Base-by-base conservation (phyloP, 2,329 filamentous ascomycete species). In the Pseudogymnoascus sp. region DNA sequence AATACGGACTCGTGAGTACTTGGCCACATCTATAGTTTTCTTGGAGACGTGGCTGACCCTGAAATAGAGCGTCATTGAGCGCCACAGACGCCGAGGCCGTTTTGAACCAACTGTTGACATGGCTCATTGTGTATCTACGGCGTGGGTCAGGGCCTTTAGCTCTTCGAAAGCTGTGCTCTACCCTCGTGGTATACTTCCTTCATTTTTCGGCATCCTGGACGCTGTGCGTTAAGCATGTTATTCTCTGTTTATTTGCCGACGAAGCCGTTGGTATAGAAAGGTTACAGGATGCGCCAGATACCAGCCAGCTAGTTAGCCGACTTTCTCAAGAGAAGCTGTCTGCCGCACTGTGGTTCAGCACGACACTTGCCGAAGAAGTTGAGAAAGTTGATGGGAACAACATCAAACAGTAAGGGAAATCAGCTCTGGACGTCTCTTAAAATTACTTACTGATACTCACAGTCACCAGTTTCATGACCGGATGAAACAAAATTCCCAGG, bases 1-100 rank as follows among this genome's bases (percentile, higher is more conserved):
- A 97, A 97, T 73, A 89, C 88, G n/a, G 91, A 95, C 72, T 91
- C 87, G 89, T 89, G 78, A 67, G 79, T 70, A 18, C 10, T 21
- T 31, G 11, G 10, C 18, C 25, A 37, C 34, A 11, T 21, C 21
- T 4, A 18, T 25, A n/a, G 18, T 14, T 31, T 42, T 31, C 16
- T 25, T 60, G 12, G n/a, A 40, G 12, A 16, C 11, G n/a, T 60
- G 38, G 14, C 59, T 61, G 46, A 61, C 25, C 3, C 5, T 50
- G 16, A 23, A 28, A 40, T 62, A 74, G 72, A 67, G 69, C 73
- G 42, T 70, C 78, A 18, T 74, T 89, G 42, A 77, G 79, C 56
- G 78, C 82, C 38, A 78, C 81, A 12, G 82, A 86, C 68, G 82
- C 85, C 3, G 75, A 79, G 64, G 81, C 83, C 66, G 78, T 91